Evolutionary conservation across 148 eudicot genomes (phyloP).

Genomic region (Tetragonia tetragonoides): DNA sequence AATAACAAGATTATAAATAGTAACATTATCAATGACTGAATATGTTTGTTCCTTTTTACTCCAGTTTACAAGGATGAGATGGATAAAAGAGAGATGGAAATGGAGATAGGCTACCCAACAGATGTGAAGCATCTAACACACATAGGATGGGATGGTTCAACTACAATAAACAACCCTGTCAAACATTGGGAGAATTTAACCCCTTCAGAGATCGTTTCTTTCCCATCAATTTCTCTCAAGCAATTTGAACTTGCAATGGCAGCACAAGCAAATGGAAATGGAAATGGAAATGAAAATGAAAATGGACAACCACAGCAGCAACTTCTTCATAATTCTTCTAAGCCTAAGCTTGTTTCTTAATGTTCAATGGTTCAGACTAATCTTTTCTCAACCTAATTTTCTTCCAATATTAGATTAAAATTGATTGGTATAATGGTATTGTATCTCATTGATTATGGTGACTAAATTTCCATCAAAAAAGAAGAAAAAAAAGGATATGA

Average conservation of each 20-base stretch:
- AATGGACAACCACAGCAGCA: background rate
- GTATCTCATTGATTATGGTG: background rate
- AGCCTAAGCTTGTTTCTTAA: background rate
- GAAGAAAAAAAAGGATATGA: background rate
- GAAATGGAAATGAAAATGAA: background rate
- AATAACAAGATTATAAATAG: too few relatives aligned
- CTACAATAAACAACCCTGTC: constrained; percentile 31
- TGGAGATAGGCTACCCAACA: constrained; percentile 89
- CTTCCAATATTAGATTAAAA: background rate
- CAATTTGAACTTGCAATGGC: constrained; percentile 82
- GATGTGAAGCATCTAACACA: constrained; percentile 89
- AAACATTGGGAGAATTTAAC: constrained; percentile 44
- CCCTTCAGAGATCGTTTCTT: constrained; percentile 46
- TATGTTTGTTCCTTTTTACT: background rate
- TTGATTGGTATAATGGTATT: background rate
- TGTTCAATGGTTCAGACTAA: background rate
- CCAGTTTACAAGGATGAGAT: constrained; percentile 56
- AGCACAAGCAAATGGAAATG: constrained; percentile 41
- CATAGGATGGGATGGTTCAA: constrained; percentile 86
- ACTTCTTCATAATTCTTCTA: background rate
- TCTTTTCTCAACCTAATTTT: background rate
- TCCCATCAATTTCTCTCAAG: constrained; percentile 61
- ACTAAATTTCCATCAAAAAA: too few relatives aligned
- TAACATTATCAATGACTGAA: background rate
- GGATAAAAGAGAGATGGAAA: constrained; percentile 43